A percentile compares a stretch with the other conserved stretches of the same genome.
phyloP scores from a whole-genome alignment of 1,284 basidiomycete species.

The Trichosporon sp. region DNA sequence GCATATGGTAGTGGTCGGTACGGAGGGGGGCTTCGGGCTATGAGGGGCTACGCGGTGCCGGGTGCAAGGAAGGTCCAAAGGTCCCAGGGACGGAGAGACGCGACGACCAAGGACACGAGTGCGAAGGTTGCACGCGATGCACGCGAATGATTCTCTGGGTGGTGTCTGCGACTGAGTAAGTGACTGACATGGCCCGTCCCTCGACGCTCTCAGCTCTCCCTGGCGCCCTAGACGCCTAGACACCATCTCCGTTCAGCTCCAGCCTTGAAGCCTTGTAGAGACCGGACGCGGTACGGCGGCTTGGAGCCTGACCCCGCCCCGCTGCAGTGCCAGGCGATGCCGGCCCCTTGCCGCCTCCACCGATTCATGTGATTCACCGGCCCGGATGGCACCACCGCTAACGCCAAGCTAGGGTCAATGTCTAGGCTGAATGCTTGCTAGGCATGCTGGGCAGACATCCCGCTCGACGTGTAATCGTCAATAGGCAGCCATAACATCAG shows the following conservation, averaged over 20 bases:
- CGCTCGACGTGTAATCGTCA: neutral
- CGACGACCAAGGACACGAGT: neutral
- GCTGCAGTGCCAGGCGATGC: neutral
- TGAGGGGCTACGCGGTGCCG: too few species aligned
- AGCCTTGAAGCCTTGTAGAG: too few species aligned
- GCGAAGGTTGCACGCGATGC: neutral
- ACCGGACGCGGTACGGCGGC: too few species aligned
- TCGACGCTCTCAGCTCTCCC: neutral
- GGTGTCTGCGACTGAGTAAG: neutral
- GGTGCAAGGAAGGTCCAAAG: neutral
- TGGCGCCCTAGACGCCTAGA: neutral
- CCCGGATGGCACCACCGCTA: neutral
- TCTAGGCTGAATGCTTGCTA: neutral
- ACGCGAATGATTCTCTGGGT: neutral
- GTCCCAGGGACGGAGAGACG: neutral
- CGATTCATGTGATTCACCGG: too few species aligned
- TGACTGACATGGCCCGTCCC: slow-evolving; percentile 15
- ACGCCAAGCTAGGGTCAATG: neutral
- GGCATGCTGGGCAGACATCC: neutral
- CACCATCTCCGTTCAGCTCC: neutral
- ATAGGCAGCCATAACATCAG: neutral
- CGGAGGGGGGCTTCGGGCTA: too few species aligned
- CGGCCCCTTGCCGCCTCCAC: neutral
- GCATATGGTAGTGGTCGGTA: too few species aligned
- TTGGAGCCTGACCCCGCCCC: too few species aligned